Evolutionary conservation across 257 asterid species (phyloP), one percentile per base, ranked within the genome.

Genomic region (Penstemon eatonii): DNA sequence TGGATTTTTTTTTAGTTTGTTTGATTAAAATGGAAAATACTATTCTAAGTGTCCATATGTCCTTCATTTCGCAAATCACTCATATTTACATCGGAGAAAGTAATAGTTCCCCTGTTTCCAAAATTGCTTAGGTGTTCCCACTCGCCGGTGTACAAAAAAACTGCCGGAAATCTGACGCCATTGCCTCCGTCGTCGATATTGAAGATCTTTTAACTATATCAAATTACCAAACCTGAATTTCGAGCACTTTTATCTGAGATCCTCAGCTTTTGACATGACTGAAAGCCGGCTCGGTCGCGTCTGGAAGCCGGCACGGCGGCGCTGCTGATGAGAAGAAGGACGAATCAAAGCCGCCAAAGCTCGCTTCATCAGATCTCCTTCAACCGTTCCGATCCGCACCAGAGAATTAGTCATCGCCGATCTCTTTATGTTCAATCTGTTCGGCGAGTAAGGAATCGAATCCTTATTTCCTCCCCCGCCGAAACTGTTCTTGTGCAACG

Each of bases 161-260:
- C 63, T 39, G 77, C 77, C 74, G 76, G 72, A 60, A 44, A 53
- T 64, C 60, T 19, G 63, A 47, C 69, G 19, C 40, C 6, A 2
- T 13, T 6, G 54, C 60, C 52, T 42, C 15, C 72, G 66, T 50
- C 41, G 65, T 5, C 36, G 71, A 46, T 25, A 63, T 46, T 15
- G 68, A 59, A 46, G 60, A 40, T 13, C 69, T n/a, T 39, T 60
- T 63, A 45, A 50, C 70, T 49, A 47, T 42, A 70, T 25, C 33
- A 25, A 25, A 25, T 25, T 25, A 76, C 79, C 79, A 86, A 81
- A 72, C 91, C 92, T 82, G 90, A 50, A 53, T 49, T 15, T 13
- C 33, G 5, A 18, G 7, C 33, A 6, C 63, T 18, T 19, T 57
- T n/a, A 66, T 18, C 57, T 38, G n/a, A 74, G 39, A 60, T 44